Percentiles rank a stretch among this genome's conserved stretches.
phyloP scores from a whole-genome alignment of 2,329 filamentous ascomycete genomes.

The Trichoderma sp. region DNA sequence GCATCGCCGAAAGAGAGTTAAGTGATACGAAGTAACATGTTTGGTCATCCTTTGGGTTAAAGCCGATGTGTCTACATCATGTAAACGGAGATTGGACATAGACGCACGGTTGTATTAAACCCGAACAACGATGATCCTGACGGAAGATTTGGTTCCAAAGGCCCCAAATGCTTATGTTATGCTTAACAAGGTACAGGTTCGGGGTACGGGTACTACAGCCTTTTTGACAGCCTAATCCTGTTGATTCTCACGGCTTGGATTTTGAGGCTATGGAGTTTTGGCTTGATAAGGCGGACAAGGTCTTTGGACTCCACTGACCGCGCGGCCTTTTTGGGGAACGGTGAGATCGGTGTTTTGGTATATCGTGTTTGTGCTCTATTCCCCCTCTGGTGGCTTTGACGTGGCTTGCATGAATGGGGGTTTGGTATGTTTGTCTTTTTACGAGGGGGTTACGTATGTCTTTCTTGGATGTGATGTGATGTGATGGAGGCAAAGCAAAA shows the following conservation, averaged over 20 bases:
- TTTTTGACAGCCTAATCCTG: neutral
- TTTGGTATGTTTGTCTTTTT: neutral
- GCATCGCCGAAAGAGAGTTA: neutral
- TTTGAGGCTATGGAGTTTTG: neutral
- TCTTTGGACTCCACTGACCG: neutral
- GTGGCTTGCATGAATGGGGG: neutral
- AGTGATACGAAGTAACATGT: neutral
- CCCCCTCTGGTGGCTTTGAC: neutral
- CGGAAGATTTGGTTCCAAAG: neutral
- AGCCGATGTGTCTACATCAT: neutral
- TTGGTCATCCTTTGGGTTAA: neutral
- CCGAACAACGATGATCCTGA: neutral
- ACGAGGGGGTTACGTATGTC: slow-evolving; percentile 6
- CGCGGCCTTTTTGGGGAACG: neutral
- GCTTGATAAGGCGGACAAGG: neutral
- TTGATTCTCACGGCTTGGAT: neutral
- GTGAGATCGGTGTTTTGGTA: neutral
- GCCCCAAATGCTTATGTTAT: neutral
- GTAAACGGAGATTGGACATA: neutral
- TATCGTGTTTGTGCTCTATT: neutral
- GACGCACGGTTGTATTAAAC: neutral
- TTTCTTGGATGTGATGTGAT: neutral
- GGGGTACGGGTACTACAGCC: neutral
- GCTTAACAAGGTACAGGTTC: neutral
- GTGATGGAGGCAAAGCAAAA: too few relatives aligned